These are phyloP conservation scores for Neotropicomus parvogracilis DNA, from an alignment of 1,284 basidiomycete species.

Conservation along the genomic window DNA sequence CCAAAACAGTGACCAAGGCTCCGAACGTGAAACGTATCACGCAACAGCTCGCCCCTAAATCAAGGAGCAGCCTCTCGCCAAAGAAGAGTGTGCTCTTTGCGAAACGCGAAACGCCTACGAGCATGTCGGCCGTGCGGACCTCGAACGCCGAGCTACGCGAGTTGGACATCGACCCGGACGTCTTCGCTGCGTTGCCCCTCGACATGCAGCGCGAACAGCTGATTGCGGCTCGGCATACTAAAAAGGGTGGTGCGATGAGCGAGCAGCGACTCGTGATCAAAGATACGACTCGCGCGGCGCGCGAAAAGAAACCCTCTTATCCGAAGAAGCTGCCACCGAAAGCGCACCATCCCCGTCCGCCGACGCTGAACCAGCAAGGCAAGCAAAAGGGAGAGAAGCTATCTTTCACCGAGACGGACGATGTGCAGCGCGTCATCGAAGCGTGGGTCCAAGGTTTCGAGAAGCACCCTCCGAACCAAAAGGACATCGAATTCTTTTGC, in stretches of 20 bases:
- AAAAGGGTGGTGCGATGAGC: conserved; percentile 42
- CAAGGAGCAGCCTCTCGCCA: conserved; percentile 41
- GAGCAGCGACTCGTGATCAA: conserved; percentile 48
- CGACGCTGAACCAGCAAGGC: conserved; percentile 52
- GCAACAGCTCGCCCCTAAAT: conserved; percentile 57
- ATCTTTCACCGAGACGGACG: conserved; percentile 56
- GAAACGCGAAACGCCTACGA: conserved; percentile 26
- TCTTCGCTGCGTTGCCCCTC: conserved; percentile 62
- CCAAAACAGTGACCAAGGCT: conserved; percentile 33
- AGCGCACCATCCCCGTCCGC: conserved; percentile 45
- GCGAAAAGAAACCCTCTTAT: conserved; percentile 18
- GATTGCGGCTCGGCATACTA: conserved; percentile 48
- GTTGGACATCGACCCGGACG: conserved; percentile 67
- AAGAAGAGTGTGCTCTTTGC: conserved; percentile 41
- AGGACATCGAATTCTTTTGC: conserved; percentile 69
- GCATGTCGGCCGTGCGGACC: conserved; percentile 27
- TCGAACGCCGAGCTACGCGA: conserved; percentile 52
- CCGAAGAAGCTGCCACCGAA: conserved; percentile 46
- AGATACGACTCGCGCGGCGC: conserved; percentile 33
- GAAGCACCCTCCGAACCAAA: conserved; percentile 56
- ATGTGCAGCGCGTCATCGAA: conserved; percentile 66
- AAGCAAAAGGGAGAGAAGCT: conserved; percentile 51
- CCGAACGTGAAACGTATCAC: conserved; percentile 55
- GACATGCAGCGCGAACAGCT: conserved; percentile 74
- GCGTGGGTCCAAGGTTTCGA: conserved; percentile 67